Evolutionary conservation across 2,329 filamentous ascomycete species (phyloP).

Genomic region (Fusarium dlaminii): DNA sequence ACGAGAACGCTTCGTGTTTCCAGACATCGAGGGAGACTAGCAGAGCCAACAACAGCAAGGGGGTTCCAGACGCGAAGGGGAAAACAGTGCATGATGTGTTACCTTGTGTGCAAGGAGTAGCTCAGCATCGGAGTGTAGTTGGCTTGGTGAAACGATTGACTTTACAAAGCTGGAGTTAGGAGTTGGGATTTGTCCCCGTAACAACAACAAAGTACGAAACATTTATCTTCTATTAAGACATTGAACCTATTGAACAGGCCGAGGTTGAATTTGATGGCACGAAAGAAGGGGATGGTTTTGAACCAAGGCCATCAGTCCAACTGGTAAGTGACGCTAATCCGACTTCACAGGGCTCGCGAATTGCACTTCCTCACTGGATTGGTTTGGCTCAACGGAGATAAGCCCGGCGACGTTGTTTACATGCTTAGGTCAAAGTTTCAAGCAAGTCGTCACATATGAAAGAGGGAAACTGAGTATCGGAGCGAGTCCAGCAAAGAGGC

Average conservation of each 20-base stretch:
- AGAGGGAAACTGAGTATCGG: background rate
- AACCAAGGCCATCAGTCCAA: background rate
- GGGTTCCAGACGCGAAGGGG: background rate
- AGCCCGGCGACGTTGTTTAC: background rate
- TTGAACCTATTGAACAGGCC: background rate
- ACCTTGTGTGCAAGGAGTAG: background rate
- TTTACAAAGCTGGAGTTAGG: slow-evolving; percentile 8
- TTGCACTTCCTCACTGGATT: background rate
- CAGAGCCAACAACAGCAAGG: background rate
- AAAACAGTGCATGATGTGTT: background rate
- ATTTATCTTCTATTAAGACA: background rate
- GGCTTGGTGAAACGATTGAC: background rate
- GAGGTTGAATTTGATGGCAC: background rate
- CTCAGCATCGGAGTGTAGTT: background rate
- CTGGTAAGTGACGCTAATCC: background rate
- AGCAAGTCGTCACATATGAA: background rate
- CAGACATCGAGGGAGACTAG: background rate
- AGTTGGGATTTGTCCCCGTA: background rate
- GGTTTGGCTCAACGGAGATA: background rate
- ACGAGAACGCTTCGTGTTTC: background rate
- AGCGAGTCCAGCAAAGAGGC: slow-evolving; percentile 32
- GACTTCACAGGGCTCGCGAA: no score
- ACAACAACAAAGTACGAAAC: background rate
- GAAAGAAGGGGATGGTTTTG: background rate
- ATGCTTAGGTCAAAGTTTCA: background rate